A percentile compares a stretch with the other conserved stretches of the same genome.
Conservation (phyloP, 176 grass and related monocot genomes). For the Aegilops tauschii region DNA sequence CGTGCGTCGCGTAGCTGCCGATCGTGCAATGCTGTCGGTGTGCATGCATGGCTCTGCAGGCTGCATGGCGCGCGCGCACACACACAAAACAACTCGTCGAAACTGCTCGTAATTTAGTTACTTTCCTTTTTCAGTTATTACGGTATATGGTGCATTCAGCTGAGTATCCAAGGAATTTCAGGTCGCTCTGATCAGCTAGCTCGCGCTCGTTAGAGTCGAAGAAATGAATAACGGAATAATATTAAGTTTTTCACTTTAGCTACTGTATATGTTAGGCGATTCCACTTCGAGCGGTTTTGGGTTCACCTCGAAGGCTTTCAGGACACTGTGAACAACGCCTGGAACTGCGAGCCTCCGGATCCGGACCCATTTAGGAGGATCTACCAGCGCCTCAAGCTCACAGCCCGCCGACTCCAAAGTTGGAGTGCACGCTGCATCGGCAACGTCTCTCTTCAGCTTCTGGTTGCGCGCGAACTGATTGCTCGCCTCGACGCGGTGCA, state of each 20-base stretch:
- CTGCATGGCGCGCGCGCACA: not conserved
- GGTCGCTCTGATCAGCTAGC: constrained; percentile 1
- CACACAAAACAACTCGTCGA: constrained; percentile 55
- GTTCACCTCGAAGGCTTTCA: too few relatives aligned
- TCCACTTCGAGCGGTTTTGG: too few relatives aligned
- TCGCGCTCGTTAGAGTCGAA: not conserved
- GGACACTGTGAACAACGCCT: too few relatives aligned
- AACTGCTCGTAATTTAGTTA: constrained; percentile 33
- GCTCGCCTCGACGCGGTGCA: too few relatives aligned
- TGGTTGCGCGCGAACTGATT: too few relatives aligned
- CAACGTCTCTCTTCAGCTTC: too few relatives aligned
- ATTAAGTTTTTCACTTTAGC: not conserved
- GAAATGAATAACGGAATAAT: not conserved
- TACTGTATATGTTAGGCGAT: too few relatives aligned
- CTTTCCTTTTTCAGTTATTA: not conserved
- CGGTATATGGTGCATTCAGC: not conserved
- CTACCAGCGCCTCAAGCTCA: too few relatives aligned
- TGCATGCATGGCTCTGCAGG: not conserved
- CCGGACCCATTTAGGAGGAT: too few relatives aligned
- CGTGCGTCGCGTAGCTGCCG: constrained; percentile 35
- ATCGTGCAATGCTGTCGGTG: constrained; percentile 1
- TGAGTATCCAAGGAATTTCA: not conserved
- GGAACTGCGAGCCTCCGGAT: too few relatives aligned
- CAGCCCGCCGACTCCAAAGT: too few relatives aligned
- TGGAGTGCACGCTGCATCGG: too few relatives aligned